Conservation (phyloP, 2,329 filamentous ascomycete species). For the Pseudocercospora macadamiae region DNA sequence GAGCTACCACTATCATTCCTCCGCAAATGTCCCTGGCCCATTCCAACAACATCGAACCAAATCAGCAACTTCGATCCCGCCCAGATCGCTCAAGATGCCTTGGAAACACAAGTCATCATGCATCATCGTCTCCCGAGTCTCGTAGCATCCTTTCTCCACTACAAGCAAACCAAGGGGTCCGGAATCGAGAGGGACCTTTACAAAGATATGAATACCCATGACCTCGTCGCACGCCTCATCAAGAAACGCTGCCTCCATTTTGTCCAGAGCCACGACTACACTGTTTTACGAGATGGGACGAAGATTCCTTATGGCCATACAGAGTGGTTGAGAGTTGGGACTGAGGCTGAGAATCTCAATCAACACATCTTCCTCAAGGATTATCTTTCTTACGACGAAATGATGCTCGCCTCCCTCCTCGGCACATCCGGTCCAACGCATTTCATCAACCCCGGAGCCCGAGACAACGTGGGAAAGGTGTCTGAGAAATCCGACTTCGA, state of each 20-base stretch:
- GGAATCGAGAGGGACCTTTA: constrained; percentile 26
- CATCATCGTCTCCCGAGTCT: constrained; percentile 24
- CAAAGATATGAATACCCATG: constrained; percentile 7
- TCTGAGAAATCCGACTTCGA: constrained; percentile 5
- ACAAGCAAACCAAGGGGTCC: constrained; percentile 28
- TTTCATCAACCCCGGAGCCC: constrained; percentile 35
- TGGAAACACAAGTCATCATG: constrained; percentile 23
- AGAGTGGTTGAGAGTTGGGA: constrained; percentile 31
- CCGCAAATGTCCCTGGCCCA: not conserved
- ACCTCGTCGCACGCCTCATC: constrained; percentile 25
- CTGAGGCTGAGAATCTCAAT: constrained; percentile 21
- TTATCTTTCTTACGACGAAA: constrained; percentile 39
- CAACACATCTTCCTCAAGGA: constrained; percentile 21
- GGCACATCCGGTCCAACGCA: constrained; percentile 31
- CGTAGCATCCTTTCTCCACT: constrained; percentile 21
- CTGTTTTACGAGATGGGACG: constrained; percentile 20
- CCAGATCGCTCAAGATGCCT: constrained; percentile 15
- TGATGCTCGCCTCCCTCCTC: constrained; percentile 36
- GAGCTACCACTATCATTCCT: not conserved
- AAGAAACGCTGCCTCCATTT: constrained; percentile 26
- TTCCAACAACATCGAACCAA: not conserved
- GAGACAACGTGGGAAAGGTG: constrained; percentile 28
- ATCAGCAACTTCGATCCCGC: constrained; percentile 17
- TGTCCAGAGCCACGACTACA: constrained; percentile 18
- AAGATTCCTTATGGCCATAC: not conserved